These are phyloP conservation scores for Aspergillus aculeatinus DNA, from an alignment of 2,329 filamentous ascomycete species.

Conservation along the genomic window DNA sequence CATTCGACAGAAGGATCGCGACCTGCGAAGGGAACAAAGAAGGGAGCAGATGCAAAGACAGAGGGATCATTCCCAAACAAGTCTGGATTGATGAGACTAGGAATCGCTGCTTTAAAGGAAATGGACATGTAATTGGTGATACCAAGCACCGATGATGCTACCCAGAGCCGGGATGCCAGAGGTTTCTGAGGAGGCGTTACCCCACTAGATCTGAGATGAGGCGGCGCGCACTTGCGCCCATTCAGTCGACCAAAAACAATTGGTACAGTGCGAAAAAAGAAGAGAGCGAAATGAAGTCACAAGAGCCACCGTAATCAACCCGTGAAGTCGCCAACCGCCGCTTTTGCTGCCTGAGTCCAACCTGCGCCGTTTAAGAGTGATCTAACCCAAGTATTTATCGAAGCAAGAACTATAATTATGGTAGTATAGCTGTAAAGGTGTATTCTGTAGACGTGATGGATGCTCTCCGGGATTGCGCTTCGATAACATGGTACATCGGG, in stretches of 20 bases:
- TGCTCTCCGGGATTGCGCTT: neutral
- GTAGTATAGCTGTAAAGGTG: conserved; percentile 8
- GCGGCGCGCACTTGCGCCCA: neutral
- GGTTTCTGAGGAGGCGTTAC: neutral
- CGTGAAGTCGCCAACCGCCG: conserved; percentile 29
- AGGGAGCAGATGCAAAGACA: neutral
- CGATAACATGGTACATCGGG: conserved; percentile 5
- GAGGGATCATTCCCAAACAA: neutral
- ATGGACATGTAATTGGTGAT: neutral
- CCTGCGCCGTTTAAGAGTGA: conserved; percentile 31
- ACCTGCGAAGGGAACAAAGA: conserved; percentile 46
- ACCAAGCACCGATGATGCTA: neutral
- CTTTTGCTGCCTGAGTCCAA: conserved; percentile 26
- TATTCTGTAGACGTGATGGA: neutral
- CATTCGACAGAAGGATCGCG: conserved; percentile 59
- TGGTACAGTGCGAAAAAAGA: conserved; percentile 11
- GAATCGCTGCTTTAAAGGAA: neutral
- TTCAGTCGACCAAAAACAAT: conserved; percentile 7
- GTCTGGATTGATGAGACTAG: neutral
- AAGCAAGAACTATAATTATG: conserved; percentile 21
- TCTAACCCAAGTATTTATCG: conserved; percentile 33
- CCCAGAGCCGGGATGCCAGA: neutral
- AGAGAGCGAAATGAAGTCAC: conserved; percentile 9
- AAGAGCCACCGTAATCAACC: conserved; percentile 18
- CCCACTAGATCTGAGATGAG: neutral